Evolutionary conservation across 352 stramenopile genomes (phyloP).

Genomic region (Chrysophaeum taylorii): DNA sequence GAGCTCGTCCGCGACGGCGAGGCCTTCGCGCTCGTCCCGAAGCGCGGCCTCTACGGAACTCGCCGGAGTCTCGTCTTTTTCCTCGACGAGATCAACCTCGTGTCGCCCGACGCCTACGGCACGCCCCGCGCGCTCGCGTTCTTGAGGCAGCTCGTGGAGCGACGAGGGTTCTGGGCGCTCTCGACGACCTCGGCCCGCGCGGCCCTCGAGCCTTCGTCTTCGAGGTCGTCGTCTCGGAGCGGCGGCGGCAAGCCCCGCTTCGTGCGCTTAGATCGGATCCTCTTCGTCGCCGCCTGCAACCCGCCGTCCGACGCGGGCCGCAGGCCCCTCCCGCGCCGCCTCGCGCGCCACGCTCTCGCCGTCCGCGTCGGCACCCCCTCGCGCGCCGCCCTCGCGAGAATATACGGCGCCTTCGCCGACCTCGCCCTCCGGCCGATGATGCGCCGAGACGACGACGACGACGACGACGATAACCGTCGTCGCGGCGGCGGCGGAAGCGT

Average conservation of each 20-base stretch:
- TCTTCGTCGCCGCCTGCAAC: conserved; percentile 97
- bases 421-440: neutral
- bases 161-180: conserved; percentile 69
- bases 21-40: conserved; percentile 69
- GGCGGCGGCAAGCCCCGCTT: conserved; percentile 41
- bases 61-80: conserved; percentile 98
- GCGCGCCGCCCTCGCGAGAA: conserved; percentile 87
- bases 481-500: too few species aligned
- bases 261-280: conserved; percentile 78
- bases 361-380: conserved; percentile 98
- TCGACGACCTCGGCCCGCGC: neutral
- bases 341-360: conserved; percentile 94
- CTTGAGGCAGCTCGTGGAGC: conserved; percentile 82
- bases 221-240: too few species aligned
- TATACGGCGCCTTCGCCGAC: conserved; percentile 91
- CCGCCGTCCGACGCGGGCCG: conserved; percentile 96
- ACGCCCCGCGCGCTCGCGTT: conserved; percentile 99
- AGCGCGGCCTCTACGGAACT: conserved; percentile 45
- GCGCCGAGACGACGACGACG: neutral
- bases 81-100: conserved; percentile 99
- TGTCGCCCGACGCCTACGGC: conserved; percentile 91
- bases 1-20: conserved; percentile 92
- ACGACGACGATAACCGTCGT: neutral
- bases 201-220: conserved; percentile 10
- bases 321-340: conserved; percentile 86